Percentiles rank a stretch among this genome's conserved stretches.
Evolutionary conservation across 805 yeast genomes (phyloP).

Genomic region (Yarrowia osloensis): DNA sequence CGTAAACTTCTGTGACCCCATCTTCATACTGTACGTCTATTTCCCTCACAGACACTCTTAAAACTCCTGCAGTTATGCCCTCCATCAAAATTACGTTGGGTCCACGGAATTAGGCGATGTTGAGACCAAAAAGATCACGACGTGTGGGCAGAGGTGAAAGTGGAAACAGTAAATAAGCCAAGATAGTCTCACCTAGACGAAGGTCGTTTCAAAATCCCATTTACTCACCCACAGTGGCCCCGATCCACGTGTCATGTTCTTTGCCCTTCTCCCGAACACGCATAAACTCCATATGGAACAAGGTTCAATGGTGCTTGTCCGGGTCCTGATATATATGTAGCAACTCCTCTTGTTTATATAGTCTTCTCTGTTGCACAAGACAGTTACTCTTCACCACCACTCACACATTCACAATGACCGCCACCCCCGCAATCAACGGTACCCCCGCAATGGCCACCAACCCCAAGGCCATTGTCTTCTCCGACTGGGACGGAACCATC

Average conservation of each 20-base stretch:
- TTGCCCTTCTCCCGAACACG: background rate
- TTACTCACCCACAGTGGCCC: background rate
- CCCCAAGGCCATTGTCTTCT: slow-evolving; percentile 78
- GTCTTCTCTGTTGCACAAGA: background rate
- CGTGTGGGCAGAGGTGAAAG: background rate
- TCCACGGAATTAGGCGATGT: too few species aligned
- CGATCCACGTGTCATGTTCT: slow-evolving; percentile 24
- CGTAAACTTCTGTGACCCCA: background rate
- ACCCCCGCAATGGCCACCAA: slow-evolving; percentile 41
- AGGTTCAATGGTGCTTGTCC: slow-evolving; percentile 24
- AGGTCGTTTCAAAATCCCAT: background rate
- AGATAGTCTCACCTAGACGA: too few species aligned
- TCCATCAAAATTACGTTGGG: slow-evolving; percentile 1
- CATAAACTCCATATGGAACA: slow-evolving; percentile 27
- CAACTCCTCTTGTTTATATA: slow-evolving; percentile 13
- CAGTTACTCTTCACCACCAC: background rate
- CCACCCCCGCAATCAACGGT: background rate
- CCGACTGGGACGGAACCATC: slow-evolving; percentile 98
- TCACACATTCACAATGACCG: background rate
- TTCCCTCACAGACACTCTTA: slow-evolving; percentile 9
- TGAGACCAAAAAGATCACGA: too few species aligned
- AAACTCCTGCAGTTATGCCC: background rate
- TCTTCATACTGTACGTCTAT: background rate
- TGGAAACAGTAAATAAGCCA: background rate
- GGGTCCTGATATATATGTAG: slow-evolving; percentile 19